Base-by-base conservation (phyloP, 805 yeast genomes). In the Nakazawaea wickerhamii region DNA sequence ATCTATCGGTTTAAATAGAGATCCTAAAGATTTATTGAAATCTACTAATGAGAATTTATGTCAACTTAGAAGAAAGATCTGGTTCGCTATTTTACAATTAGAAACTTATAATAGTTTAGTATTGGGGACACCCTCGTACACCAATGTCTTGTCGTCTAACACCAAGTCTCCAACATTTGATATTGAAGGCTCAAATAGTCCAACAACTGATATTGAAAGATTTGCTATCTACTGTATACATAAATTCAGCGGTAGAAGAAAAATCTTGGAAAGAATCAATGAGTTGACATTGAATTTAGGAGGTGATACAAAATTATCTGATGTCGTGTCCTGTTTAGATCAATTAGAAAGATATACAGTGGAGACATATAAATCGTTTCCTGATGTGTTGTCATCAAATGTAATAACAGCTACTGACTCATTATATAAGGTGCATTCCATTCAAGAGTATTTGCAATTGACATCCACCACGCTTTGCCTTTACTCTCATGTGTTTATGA, bases 1-100 rank as follows among this genome's bases (percentile, higher is more conserved):
- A 43, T 67, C 76, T 41, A 64, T 77, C 49, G 84, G 84, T 1
- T 54, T 77, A 17, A 76, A 77, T 50, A 64, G 82, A 49, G 84
- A 77, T 45, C 83, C 84, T 1, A 75, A 68, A 45, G 64, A 64
- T 37, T 71, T 71, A 54, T 45, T 36, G 57, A 48, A 44, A 41
- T 40, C 25, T 6, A 60, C 61, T 4, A 58, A 63, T 21, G 68
- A 63, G 32, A 43, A 43, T 23, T 19, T 33, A 17, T 59, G 65
- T 27, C 68, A 73, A 44, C 50, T 73, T 6, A 61, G 70, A 54
- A 59, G 81, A 48, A 73, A 70, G 45, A 63, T 73, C 10, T 76
- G 80, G 80, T 65, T 64, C 52, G 62, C 57, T 28, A 56, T 75
- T 31, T 58, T 71, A n/a, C 48, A 67, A 1, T 38, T 60, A 33